phyloP scores from a whole-genome alignment of 768 basidiomycete species.

The Boletellus ananiceps region DNA sequence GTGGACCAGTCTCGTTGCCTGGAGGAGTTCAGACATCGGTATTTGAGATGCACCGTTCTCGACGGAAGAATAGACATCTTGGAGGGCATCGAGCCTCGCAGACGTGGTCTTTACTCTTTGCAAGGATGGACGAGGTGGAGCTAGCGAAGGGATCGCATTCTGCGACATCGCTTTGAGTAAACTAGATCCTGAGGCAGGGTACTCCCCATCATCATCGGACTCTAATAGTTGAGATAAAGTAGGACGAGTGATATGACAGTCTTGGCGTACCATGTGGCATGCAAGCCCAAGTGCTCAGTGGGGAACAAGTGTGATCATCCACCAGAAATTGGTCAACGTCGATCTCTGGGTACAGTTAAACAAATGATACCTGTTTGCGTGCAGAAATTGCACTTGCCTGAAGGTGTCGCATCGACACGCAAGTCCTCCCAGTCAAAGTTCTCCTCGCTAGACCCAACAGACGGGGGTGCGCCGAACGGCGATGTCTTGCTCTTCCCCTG shows the following conservation, averaged over 20 bases:
- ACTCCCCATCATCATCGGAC: not conserved
- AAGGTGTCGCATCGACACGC: conserved; percentile 14
- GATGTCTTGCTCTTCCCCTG: not conserved
- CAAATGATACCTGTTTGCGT: not conserved
- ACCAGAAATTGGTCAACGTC: conserved; percentile 22
- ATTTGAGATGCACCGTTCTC: conserved; percentile 44
- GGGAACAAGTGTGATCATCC: conserved; percentile 7
- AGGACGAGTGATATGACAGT: not conserved
- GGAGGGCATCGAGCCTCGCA: conserved; percentile 40
- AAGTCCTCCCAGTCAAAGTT: conserved; percentile 33
- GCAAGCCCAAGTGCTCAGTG: not conserved
- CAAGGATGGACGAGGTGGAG: conserved; percentile 20
- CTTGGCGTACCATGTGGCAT: conserved; percentile 10
- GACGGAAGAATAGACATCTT: conserved; percentile 41
- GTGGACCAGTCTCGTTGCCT: conserved; percentile 42
- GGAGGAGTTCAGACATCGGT: conserved; percentile 44
- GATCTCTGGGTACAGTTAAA: conserved; percentile 10
- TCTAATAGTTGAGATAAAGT: not conserved
- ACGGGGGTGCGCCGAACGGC: not conserved
- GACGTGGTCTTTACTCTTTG: conserved; percentile 38
- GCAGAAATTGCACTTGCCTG: conserved; percentile 14
- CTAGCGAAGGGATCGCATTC: conserved; percentile 2
- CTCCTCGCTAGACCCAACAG: conserved; percentile 15
- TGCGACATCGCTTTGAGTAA: conserved; percentile 7
- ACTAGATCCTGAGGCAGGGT: not conserved